Conservation (phyloP, 345 rosid genomes). For the Gossypium raimondii region DNA sequence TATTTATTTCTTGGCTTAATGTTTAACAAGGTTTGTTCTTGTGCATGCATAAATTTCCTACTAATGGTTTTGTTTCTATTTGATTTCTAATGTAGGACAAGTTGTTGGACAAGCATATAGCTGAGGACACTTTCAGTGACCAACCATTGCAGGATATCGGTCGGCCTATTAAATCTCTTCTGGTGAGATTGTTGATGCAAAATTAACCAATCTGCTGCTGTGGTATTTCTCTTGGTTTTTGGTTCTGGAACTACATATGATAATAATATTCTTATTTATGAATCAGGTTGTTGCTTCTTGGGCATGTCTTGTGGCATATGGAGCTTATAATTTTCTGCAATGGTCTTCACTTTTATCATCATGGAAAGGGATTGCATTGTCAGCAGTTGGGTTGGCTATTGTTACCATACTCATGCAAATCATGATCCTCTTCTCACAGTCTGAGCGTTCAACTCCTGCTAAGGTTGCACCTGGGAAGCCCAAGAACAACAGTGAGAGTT, state of each 20-base stretch:
- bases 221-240: background rate
- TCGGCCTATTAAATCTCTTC: slow-evolving; percentile 64
- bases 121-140: slow-evolving; percentile 61
- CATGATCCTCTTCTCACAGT: slow-evolving; percentile 70
- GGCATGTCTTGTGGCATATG: slow-evolving; percentile 47
- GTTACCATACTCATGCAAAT: slow-evolving; percentile 76
- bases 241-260: slow-evolving; percentile 6
- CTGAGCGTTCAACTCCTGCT: slow-evolving; percentile 84
- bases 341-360: slow-evolving; percentile 69
- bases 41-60: slow-evolving; percentile 1
- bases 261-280: background rate
- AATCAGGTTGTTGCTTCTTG: slow-evolving; percentile 66
- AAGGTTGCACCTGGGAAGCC: slow-evolving; percentile 61
- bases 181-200: slow-evolving; percentile 40
- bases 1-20: background rate
- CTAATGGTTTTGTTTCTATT: slow-evolving; percentile 13
- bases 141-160: slow-evolving; percentile 57
- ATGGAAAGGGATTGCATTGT: slow-evolving; percentile 69
- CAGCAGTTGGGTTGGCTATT: slow-evolving; percentile 47
- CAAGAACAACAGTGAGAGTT: slow-evolving; percentile 28
- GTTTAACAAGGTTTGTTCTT: slow-evolving; percentile 6
- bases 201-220: background rate
- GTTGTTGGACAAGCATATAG: slow-evolving; percentile 65
- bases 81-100: slow-evolving; percentile 47
- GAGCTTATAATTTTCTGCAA: slow-evolving; percentile 53